phyloP scores from a whole-genome alignment of 1,284 basidiomycete species.

The Austroboletus rostrupii region DNA sequence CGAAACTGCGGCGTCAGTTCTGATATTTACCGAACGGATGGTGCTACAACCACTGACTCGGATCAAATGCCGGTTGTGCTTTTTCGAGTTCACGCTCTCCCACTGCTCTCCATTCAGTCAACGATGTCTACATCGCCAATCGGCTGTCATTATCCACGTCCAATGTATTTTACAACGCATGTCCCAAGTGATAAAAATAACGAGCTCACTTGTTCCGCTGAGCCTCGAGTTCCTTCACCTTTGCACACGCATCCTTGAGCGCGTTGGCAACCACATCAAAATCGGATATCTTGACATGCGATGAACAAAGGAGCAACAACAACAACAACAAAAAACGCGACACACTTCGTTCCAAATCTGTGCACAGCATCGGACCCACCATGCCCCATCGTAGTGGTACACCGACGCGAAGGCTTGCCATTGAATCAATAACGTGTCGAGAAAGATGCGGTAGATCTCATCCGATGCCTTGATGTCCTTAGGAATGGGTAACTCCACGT shows the following conservation, averaged over 20 bases:
- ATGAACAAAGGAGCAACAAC: background rate
- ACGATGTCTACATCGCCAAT: too few species aligned
- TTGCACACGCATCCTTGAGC: slow-evolving; percentile 22
- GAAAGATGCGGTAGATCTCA: slow-evolving; percentile 34
- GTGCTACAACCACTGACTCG: too few species aligned
- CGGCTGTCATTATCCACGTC: too few species aligned
- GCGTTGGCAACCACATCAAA: slow-evolving; percentile 29
- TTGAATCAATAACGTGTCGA: slow-evolving; percentile 37
- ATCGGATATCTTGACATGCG: slow-evolving; percentile 25
- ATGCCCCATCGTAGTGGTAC: slow-evolving; percentile 57
- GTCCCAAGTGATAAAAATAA: too few species aligned
- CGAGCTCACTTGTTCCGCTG: background rate
- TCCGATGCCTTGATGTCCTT: slow-evolving; percentile 27
- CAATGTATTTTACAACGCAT: too few species aligned
- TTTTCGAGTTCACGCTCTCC: too few species aligned
- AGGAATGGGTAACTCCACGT: slow-evolving; percentile 55
- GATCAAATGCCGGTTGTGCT: too few species aligned
- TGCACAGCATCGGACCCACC: slow-evolving; percentile 70
- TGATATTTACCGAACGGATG: too few species aligned
- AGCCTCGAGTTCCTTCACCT: slow-evolving; percentile 12
- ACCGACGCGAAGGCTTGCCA: slow-evolving; percentile 34
- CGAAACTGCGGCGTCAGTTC: too few species aligned
- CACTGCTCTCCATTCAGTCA: too few species aligned
- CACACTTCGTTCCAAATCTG: slow-evolving; percentile 75
- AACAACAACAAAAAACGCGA: background rate